Percentiles rank a stretch among this genome's conserved stretches.
phyloP scores from a whole-genome alignment of 208 protist species.

The Crithidia thermophila region DNA sequence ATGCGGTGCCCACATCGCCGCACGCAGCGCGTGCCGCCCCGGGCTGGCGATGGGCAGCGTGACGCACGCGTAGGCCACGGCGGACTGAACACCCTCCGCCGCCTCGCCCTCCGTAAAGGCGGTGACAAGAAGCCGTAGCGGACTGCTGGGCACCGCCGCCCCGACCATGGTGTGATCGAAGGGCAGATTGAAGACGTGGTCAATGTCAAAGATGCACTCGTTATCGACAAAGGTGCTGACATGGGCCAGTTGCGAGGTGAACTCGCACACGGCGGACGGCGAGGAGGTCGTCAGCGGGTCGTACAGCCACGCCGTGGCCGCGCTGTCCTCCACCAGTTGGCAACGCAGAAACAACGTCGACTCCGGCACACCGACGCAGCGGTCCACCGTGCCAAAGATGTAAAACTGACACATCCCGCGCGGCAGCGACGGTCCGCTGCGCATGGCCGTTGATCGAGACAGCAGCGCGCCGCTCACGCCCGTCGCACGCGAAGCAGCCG shows the following conservation, averaged over 20 bases:
- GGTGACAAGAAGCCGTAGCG: slow-evolving; percentile 59
- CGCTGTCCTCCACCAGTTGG: slow-evolving; percentile 43
- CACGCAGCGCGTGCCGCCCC: slow-evolving; percentile 42
- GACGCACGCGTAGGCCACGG: slow-evolving; percentile 65
- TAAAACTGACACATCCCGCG: slow-evolving; percentile 29
- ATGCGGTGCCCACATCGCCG: slow-evolving; percentile 60
- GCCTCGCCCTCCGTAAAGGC: slow-evolving; percentile 57
- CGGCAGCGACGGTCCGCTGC: slow-evolving; percentile 1
- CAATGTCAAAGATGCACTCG: slow-evolving; percentile 46
- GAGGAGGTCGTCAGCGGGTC: slow-evolving; percentile 9
- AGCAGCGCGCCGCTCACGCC: slow-evolving; percentile 11
- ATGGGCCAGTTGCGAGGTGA: slow-evolving; percentile 69
- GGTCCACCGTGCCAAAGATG: slow-evolving; percentile 64
- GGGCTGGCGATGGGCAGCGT: slow-evolving; percentile 50
- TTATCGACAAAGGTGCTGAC: slow-evolving; percentile 42
- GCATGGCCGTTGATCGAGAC: slow-evolving; percentile 9
- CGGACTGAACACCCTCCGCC: slow-evolving; percentile 47
- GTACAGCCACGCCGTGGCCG: neutral
- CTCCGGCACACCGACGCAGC: slow-evolving; percentile 47
- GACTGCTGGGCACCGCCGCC: slow-evolving; percentile 21
- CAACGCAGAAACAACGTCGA: slow-evolving; percentile 58
- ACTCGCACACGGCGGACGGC: slow-evolving; percentile 12
- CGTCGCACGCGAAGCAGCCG: neutral
- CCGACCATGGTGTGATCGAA: slow-evolving; percentile 60
- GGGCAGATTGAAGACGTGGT: slow-evolving; percentile 73